Evolutionary conservation across 2,329 filamentous ascomycete genomes (phyloP).

Genomic region (Colletotrichum australisinense): DNA sequence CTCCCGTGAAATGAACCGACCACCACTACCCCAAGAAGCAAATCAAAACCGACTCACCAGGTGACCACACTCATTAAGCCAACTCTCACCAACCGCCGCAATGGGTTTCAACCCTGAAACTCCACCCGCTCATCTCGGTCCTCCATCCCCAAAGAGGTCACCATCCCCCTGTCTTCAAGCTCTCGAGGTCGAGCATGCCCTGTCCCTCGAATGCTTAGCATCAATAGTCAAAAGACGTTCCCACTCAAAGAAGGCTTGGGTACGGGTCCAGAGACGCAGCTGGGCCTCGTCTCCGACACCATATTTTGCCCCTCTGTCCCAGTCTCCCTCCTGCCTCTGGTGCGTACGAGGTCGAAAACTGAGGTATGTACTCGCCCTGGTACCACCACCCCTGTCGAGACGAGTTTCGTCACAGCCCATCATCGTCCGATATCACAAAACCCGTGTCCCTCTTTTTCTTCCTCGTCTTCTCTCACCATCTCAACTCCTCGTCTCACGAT

Average conservation of each 20-base stretch:
- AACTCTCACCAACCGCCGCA: slow-evolving; percentile 23
- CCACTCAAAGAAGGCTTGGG: background rate
- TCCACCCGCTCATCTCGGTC: slow-evolving; percentile 33
- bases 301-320: background rate
- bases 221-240: slow-evolving; percentile 6
- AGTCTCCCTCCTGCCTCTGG: background rate
- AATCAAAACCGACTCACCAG: background rate
- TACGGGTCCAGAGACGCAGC: background rate
- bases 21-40: background rate
- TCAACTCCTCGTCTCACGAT: background rate
- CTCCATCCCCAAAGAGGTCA: slow-evolving; percentile 14
- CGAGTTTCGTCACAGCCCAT: slow-evolving; percentile 35
- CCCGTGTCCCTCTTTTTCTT: slow-evolving; percentile 5
- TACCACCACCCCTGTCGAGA: slow-evolving; percentile 21
- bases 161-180: background rate
- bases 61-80: background rate
- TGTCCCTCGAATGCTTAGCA: slow-evolving; percentile 20
- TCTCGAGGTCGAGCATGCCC: background rate
- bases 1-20: background rate
- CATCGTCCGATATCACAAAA: slow-evolving; percentile 29
- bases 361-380: background rate
- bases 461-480: background rate
- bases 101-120: slow-evolving; percentile 36
- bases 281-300: background rate
- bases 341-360: background rate